phyloP scores from a whole-genome alignment of 768 basidiomycete genomes.

The Kwoniella pini region DNA sequence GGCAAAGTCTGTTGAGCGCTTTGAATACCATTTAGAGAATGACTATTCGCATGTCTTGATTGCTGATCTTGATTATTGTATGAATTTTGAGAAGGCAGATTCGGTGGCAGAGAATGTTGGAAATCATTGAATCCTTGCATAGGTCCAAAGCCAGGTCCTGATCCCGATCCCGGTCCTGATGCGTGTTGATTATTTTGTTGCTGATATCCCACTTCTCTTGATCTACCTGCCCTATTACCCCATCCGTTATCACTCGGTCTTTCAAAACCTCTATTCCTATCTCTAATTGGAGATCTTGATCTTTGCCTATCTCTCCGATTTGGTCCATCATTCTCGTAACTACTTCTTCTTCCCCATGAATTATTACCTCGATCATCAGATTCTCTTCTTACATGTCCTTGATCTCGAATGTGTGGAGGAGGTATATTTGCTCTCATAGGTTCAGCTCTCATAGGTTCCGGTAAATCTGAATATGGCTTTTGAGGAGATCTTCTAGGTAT shows the following conservation, averaged over 20 bases:
- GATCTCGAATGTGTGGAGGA: not conserved
- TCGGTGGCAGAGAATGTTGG: not conserved
- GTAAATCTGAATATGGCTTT: not conserved
- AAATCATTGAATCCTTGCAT: no score
- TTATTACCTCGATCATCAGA: not conserved
- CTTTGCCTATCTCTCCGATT: slow-evolving; percentile 6
- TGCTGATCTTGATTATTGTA: no score
- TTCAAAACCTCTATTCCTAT: slow-evolving; percentile 1
- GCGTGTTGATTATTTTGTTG: no score
- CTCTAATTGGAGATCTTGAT: slow-evolving; percentile 8
- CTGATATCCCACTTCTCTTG: no score
- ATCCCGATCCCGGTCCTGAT: no score
- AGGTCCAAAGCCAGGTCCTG: no score
- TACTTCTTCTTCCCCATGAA: slow-evolving; percentile 2
- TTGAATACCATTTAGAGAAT: no score
- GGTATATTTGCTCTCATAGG: no score
- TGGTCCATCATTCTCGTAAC: slow-evolving; percentile 1
- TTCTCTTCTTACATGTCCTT: not conserved
- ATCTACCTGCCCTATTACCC: slow-evolving; percentile 17
- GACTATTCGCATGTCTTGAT: no score
- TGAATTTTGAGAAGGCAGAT: no score
- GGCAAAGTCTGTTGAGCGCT: no score
- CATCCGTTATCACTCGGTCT: slow-evolving; percentile 17
- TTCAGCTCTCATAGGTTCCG: not conserved
- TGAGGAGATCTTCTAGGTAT: slow-evolving; percentile 4